Percentiles rank a stretch among this genome's conserved stretches.
Conservation (phyloP, 345 rosid genomes). For the Populus alba region DNA sequence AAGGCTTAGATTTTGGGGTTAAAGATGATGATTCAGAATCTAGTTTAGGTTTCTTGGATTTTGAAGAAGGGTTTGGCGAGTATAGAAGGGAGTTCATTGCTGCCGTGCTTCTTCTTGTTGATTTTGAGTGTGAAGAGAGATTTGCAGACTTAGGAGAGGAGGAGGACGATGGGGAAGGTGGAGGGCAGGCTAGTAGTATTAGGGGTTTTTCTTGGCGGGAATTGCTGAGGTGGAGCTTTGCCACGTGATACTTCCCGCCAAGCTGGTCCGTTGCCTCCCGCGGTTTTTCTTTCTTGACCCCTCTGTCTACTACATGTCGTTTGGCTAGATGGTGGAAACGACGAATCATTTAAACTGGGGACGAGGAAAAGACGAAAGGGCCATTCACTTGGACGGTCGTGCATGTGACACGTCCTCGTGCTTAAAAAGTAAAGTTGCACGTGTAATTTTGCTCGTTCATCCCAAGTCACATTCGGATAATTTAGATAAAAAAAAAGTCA, state of each 20-base stretch:
- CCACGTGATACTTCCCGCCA: conserved; percentile 22
- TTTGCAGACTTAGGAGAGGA: not conserved
- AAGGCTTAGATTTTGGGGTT: conserved; percentile 14
- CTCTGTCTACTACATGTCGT: not conserved
- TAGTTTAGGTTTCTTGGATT: conserved; percentile 2
- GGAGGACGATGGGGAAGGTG: not conserved
- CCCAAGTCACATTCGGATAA: too few species aligned
- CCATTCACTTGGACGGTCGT: not conserved
- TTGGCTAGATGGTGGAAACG: not conserved
- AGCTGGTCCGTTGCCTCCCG: conserved; percentile 15
- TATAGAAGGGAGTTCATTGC: conserved; percentile 11
- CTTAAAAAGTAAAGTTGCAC: too few species aligned
- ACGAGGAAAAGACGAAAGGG: not conserved
- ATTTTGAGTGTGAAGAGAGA: not conserved
- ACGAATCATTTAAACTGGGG: not conserved
- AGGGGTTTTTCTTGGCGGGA: conserved; percentile 15
- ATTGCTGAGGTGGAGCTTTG: conserved; percentile 7
- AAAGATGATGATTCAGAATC: not conserved
- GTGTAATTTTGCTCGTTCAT: too few species aligned
- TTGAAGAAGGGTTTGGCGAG: conserved; percentile 4
- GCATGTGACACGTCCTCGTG: too few species aligned
- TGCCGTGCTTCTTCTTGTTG: not conserved
- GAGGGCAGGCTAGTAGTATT: not conserved
- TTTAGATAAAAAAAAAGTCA: too few species aligned
- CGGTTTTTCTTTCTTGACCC: not conserved